Base-by-base conservation (phyloP, 169 alveolate genomes). In the Cryptosporidium sp. region DNA sequence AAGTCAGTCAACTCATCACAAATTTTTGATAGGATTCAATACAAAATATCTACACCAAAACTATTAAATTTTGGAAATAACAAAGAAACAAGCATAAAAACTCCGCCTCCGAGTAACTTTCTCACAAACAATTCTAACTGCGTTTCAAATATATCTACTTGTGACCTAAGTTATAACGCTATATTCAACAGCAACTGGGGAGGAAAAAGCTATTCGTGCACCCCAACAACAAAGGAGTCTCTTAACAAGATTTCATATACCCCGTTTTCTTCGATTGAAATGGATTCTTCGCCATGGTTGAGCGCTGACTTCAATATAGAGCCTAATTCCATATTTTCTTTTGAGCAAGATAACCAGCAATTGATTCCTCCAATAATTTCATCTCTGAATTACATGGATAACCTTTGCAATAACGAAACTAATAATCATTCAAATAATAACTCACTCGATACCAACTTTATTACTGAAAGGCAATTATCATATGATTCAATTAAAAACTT, bases 201-300 rank as follows among this genome's bases (percentile, higher is more conserved):
- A 4, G 62, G 70, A 61, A 65, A 65, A 44, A 80, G 75, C n/a
- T 61, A 26, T 45, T 31, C 48, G 9, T 45, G 51, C 39, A 60
- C 89, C n/a, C 75, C 89, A 12, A 61, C 89, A 37, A 75, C 73
- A 42, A 80, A 61, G 18, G 14, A 68, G 14, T 65, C 89, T n/a
- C 51, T 65, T 14, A 60, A 60, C 48, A 62, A 62, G 26, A 31
- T 65, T 14, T 61, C 89, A 80, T 26, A 26, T 60, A 80, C 89
- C 21, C 89, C 89, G 8, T 60, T 80, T 60, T 62, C 89, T 10
- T 23, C 75, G 1, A 62, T 69, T 42, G 89, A 80, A 29, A 39
- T 80, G 21, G 89, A 80, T 12, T 80, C 80, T 18, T 80, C 89
- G 3, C 80, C 89, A 23, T 80, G 89, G 89, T 6, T 80, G 21